phyloP scores from a whole-genome alignment of 78 protist genomes.

The Ministeria vibrans region DNA sequence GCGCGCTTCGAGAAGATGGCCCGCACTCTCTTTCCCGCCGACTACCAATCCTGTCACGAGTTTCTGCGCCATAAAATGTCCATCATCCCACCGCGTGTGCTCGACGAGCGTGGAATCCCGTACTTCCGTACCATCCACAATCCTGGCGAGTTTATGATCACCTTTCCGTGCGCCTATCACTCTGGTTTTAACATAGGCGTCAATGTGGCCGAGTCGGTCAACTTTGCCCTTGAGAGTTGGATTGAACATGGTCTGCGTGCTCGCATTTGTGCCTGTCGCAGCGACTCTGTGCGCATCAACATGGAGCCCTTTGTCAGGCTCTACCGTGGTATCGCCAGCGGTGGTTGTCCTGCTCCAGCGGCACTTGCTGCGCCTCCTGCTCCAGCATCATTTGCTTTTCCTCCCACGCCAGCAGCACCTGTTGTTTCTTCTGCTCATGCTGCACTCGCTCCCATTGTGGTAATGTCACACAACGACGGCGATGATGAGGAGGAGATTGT shows the following conservation, averaged over 20 bases:
- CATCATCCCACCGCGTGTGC: constrained; percentile 1
- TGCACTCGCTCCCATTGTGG: no score
- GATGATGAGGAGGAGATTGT: no score
- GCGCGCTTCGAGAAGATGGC: constrained; percentile 9
- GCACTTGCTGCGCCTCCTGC: no score
- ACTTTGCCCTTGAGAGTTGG: constrained; percentile 26
- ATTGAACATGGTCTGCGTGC: constrained; percentile 4
- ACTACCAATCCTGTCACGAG: neutral
- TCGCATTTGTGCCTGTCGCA: neutral
- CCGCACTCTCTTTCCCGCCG: neutral
- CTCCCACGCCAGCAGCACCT: no score
- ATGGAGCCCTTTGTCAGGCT: neutral
- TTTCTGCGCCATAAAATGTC: constrained; percentile 29
- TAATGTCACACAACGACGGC: no score
- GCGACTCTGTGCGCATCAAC: constrained; percentile 21
- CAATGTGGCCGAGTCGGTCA: constrained; percentile 30
- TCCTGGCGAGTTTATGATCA: constrained; percentile 50
- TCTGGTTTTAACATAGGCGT: constrained; percentile 51
- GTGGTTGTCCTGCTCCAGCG: no score
- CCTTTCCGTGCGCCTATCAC: constrained; percentile 55
- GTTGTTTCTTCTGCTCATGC: no score
- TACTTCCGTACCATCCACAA: constrained; percentile 7
- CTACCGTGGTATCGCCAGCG: no score
- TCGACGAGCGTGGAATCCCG: neutral
- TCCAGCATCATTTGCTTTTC: no score